A percentile compares a stretch with the other conserved stretches of the same genome.
Conservation (phyloP, 2,329 filamentous ascomycete genomes). For the Pseudogymnoascus sp. region DNA sequence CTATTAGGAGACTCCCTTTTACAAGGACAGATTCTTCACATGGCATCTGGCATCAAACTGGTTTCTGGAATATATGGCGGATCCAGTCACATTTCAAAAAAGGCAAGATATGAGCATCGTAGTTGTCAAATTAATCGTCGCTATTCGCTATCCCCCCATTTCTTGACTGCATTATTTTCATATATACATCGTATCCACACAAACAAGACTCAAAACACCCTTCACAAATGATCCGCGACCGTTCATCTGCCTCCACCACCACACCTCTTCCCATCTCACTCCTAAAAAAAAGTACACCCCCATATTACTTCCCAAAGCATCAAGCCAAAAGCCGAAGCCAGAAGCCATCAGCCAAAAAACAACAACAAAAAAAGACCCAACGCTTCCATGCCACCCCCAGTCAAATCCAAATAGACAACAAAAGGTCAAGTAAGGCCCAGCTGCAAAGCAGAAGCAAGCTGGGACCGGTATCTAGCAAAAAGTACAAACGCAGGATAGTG, state of each 20-base stretch:
- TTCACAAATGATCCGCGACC: background rate
- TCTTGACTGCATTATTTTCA: constrained; percentile 6
- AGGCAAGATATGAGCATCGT: background rate
- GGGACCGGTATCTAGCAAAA: background rate
- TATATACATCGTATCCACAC: constrained; percentile 7
- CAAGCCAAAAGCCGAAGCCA: background rate
- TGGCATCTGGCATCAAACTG: background rate
- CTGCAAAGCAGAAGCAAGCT: background rate
- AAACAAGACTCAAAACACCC: background rate
- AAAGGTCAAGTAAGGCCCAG: background rate
- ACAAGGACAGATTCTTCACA: background rate
- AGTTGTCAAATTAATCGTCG: constrained; percentile 5
- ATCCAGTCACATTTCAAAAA: background rate
- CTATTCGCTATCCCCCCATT: constrained; percentile 4
- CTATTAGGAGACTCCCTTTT: background rate
- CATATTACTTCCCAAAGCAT: background rate
- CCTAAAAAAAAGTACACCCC: background rate
- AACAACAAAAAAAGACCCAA: background rate
- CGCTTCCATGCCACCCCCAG: background rate
- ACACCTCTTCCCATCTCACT: background rate
- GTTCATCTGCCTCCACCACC: background rate
- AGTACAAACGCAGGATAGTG: background rate
- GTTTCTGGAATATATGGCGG: background rate
- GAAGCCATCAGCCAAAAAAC: background rate
- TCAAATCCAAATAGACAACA: background rate